Evolutionary conservation across 495 filamentous ascomycete species (phyloP).

Genomic region (Tuber brumale): DNA sequence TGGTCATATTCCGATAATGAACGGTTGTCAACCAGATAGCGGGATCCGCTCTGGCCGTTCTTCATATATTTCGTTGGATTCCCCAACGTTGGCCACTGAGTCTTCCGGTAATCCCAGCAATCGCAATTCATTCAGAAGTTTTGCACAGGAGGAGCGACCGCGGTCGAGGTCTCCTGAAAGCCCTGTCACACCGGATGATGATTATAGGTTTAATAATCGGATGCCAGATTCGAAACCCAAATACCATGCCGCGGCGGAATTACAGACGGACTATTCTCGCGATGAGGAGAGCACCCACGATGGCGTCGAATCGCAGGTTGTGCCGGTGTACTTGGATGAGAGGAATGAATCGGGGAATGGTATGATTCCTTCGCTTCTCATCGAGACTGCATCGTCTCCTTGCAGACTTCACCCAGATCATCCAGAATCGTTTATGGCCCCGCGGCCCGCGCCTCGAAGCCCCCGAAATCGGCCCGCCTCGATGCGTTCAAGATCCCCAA

Average conservation of each 20-base stretch:
- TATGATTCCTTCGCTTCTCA: constrained; percentile 19
- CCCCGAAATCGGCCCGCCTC: constrained; percentile 16
- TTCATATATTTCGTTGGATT: constrained; percentile 28
- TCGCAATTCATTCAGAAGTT: constrained; percentile 28
- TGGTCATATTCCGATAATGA: constrained; percentile 2
- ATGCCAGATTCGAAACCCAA: constrained; percentile 15
- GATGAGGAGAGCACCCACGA: constrained; percentile 24
- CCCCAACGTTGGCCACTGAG: constrained; percentile 27
- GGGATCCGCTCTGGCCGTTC: constrained; percentile 18
- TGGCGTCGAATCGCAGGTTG: constrained; percentile 29
- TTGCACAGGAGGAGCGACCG: constrained; percentile 20
- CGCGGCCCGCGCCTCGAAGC: constrained; percentile 14
- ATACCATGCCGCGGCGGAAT: constrained; percentile 11
- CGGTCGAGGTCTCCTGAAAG: constrained; percentile 26
- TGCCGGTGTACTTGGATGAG: constrained; percentile 23
- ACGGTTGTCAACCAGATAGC: not conserved
- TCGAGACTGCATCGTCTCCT: constrained; percentile 17
- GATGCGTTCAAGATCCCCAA: constrained; percentile 22
- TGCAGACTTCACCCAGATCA: constrained; percentile 16
- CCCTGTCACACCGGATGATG: constrained; percentile 26
- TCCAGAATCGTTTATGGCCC: constrained; percentile 18
- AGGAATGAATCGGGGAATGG: constrained; percentile 9
- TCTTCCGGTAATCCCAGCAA: constrained; percentile 32
- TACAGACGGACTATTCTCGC: constrained; percentile 14
- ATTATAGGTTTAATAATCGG: constrained; percentile 20